Evolutionary conservation across 1,284 basidiomycete genomes (phyloP).

Genomic region (Puccinia novopanici): DNA sequence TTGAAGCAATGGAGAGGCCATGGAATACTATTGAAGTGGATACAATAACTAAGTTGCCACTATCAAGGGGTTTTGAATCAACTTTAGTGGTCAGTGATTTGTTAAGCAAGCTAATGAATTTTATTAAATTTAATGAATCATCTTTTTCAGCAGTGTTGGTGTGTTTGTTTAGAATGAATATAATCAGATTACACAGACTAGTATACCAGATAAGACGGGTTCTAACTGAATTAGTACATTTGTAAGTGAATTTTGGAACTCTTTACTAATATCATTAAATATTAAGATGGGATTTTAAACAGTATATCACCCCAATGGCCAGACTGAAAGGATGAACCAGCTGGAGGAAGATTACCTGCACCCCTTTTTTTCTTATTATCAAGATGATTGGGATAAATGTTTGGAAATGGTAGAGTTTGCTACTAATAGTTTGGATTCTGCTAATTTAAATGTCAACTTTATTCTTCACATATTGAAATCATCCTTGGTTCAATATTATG

Average conservation of each 20-base stretch:
- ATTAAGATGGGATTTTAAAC: conserved; percentile 9
- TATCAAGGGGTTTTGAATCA: too few species aligned
- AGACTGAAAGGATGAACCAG: conserved; percentile 3
- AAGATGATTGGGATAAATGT: conserved; percentile 54
- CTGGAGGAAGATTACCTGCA: conserved; percentile 51
- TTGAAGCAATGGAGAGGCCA: too few species aligned
- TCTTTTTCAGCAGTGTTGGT: too few species aligned
- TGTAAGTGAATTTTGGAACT: conserved; percentile 11
- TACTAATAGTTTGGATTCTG: conserved; percentile 56
- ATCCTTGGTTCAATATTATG: conserved; percentile 55
- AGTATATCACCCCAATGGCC: conserved; percentile 29
- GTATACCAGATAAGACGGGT: conserved; percentile 13
- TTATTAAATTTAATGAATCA: too few species aligned
- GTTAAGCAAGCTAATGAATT: too few species aligned
- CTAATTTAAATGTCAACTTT: conserved; percentile 61
- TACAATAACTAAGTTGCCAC: too few species aligned
- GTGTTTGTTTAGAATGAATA: too few species aligned
- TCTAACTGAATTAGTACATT: background rate
- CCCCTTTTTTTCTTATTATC: conserved; percentile 47
- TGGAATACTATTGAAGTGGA: too few species aligned
- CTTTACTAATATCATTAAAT: background rate
- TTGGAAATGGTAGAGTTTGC: conserved; percentile 58
- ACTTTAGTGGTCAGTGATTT: too few species aligned
- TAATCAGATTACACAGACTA: conserved; percentile 18
- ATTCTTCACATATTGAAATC: conserved; percentile 60